Evolutionary conservation across 495 filamentous ascomycete species (phyloP), one percentile per base, ranked within the genome.

Genomic region (Penicillium diatomitis): DNA sequence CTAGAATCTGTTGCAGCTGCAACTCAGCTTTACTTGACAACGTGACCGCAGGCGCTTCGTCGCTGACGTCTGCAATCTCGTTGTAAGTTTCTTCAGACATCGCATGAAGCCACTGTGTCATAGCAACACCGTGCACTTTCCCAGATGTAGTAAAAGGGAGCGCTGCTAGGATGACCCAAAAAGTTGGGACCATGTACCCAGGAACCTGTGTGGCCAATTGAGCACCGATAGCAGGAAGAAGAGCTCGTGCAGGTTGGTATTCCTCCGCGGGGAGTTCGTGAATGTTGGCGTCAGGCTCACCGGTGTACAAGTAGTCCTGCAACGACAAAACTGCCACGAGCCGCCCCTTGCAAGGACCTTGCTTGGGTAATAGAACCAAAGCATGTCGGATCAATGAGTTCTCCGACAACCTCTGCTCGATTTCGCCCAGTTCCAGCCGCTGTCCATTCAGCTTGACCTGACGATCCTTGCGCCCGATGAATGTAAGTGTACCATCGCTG

Each of bases 401-500:
- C 41, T 31, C 28, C 10, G 41, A 32, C 28, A 43, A 30, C 28
- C 31, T 28, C 27, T 43, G 31, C 20, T 51, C 49, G 28, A 51
- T 40, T 11, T 51, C 49, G 11, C 42, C 37, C 29, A 51, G 42
- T 12, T 51, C 49, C 32, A 51, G 30, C 10, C 41, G 41, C 30
- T 51, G 49, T 4, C 49, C 49, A 27, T 40, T 43, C 4, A 51
- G 49, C 31, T 51, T 51, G 27, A 51, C 43, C 32, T 46, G 49
- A 9, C 37, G 38, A 33, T 51, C 49, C 35, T 43, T 51, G 29
- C 49, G 42, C 27, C 49, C 49, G 38, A 35, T 41, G 43, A 40
- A 51, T 8, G 20, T 28, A 12, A 51, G 32, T 2, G 35, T 40
- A 29, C 49, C 49, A 36, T 46, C 42, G 12, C 31, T 37, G 8